These are phyloP conservation scores for Cymbidium sinense DNA, from an alignment of 106 monocot species.

Conservation along the genomic window DNA sequence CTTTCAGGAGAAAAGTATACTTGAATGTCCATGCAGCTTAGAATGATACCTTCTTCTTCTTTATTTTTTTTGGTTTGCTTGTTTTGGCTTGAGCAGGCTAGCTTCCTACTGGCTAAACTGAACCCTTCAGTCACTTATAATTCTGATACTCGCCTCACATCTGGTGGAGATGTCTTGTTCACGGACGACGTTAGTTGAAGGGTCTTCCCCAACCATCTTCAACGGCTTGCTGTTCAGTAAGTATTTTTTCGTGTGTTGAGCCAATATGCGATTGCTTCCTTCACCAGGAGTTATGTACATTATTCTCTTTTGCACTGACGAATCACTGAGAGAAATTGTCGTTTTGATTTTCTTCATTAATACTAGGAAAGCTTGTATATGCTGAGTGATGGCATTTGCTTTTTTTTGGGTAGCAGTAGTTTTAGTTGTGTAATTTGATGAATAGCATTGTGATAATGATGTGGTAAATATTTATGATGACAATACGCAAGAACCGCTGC, in stretches of 20 bases:
- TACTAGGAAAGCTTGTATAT: background rate
- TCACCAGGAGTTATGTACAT: background rate
- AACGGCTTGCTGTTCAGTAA: slow-evolving; percentile 63
- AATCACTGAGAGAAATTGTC: background rate
- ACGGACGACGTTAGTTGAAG: slow-evolving; percentile 89
- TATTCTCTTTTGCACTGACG: background rate
- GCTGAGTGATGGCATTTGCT: slow-evolving; percentile 2
- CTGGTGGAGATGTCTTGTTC: slow-evolving; percentile 77
- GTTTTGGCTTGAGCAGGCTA: slow-evolving; percentile 40
- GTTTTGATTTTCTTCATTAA: background rate
- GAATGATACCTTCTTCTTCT: too few relatives aligned
- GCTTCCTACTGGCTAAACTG: slow-evolving; percentile 68
- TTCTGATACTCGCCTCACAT: slow-evolving; percentile 42
- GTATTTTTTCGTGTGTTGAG: background rate
- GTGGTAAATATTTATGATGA: too few relatives aligned
- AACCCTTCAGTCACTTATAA: slow-evolving; percentile 83
- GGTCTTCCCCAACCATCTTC: slow-evolving; percentile 82
- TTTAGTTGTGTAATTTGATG: too few relatives aligned
- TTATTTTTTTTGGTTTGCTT: background rate
- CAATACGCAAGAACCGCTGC: too few relatives aligned
- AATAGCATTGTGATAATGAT: too few relatives aligned
- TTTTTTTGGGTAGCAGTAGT: too few relatives aligned
- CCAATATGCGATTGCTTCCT: too few relatives aligned
- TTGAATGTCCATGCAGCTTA: too few relatives aligned
- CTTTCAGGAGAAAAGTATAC: too few relatives aligned